Conservation (phyloP, 1,284 basidiomycete species). For the Cystobasidium sp. region DNA sequence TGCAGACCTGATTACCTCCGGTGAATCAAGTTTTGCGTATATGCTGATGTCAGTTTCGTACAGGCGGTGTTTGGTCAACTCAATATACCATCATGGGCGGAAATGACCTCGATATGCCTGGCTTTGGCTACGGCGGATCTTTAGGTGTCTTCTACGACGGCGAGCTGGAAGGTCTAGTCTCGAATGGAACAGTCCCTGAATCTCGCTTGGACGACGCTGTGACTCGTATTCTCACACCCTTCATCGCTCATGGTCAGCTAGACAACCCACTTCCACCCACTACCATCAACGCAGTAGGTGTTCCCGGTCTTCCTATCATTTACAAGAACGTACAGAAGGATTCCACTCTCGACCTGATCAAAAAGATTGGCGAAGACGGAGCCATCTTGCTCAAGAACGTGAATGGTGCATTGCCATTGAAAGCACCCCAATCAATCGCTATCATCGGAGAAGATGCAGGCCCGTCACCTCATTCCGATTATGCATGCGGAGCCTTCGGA, state of each 20-base stretch:
- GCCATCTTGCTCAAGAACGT: slow-evolving; percentile 75
- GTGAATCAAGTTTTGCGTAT: neutral
- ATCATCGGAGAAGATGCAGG: slow-evolving; percentile 62
- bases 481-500: slow-evolving; percentile 27
- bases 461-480: slow-evolving; percentile 12
- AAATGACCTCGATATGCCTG: slow-evolving; percentile 38
- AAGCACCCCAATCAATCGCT: slow-evolving; percentile 63
- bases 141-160: slow-evolving; percentile 41
- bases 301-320: slow-evolving; percentile 30
- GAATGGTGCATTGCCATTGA: slow-evolving; percentile 66
- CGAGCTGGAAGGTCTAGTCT: slow-evolving; percentile 51
- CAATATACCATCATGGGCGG: slow-evolving; percentile 33
- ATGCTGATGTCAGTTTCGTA: neutral
- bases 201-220: slow-evolving; percentile 56
- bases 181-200: slow-evolving; percentile 55
- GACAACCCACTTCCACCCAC: slow-evolving; percentile 42
- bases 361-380: slow-evolving; percentile 72
- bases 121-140: slow-evolving; percentile 32
- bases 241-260: slow-evolving; percentile 47
- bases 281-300: slow-evolving; percentile 26
- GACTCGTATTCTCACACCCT: slow-evolving; percentile 55
- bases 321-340: slow-evolving; percentile 43
- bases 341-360: slow-evolving; percentile 58
- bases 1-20: neutral
- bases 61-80: slow-evolving; percentile 35